Evolutionary conservation across 73 alveolate species (phyloP).

Genomic region (Paramecium biaurelia): DNA sequence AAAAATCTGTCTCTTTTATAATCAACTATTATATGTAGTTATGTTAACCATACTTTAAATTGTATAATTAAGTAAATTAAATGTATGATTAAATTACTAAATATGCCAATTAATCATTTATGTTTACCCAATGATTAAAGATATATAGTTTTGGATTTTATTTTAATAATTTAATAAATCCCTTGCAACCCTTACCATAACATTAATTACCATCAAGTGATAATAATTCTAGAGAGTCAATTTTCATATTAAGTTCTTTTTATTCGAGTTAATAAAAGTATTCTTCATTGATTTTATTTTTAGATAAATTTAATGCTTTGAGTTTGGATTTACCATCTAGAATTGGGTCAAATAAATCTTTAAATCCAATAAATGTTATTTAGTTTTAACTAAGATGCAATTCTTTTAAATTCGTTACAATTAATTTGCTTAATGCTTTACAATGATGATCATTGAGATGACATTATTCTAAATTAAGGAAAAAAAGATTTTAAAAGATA

Average conservation of each 20-base stretch:
- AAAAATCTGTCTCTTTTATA: not conserved
- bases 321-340: not conserved
- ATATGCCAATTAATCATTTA: not conserved
- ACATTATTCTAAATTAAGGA: not conserved
- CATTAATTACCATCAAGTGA: not conserved
- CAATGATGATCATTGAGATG: conserved; percentile 7
- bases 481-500: not conserved
- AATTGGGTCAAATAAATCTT: not conserved
- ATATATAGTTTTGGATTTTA: not conserved
- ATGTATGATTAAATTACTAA: not conserved
- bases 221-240: not conserved
- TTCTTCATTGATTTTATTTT: conserved; percentile 14
- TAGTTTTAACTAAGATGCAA: not conserved
- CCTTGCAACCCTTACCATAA: not conserved
- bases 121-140: not conserved
- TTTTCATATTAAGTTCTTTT: not conserved
- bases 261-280: not conserved
- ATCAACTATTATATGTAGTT: not conserved
- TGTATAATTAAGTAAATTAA: not conserved
- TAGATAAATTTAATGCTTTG: not conserved
- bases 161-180: not conserved
- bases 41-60: not conserved
- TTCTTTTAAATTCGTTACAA: not conserved
- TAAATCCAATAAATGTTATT: not conserved
- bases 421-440: not conserved